Base-by-base conservation (phyloP, 2,329 filamentous ascomycete genomes). In the Penicillium sp. region DNA sequence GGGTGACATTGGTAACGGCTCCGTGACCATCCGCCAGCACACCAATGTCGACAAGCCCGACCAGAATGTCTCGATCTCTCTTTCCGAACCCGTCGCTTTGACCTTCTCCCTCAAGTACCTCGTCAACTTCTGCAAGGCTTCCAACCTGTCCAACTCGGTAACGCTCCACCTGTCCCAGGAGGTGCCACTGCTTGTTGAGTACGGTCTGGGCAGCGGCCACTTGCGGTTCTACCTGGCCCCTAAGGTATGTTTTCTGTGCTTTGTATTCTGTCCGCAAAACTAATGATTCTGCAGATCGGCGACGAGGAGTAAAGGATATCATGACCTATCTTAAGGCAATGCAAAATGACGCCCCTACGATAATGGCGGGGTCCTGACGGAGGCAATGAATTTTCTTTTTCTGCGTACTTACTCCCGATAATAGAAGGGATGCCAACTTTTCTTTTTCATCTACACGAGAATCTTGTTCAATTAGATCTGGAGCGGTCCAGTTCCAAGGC, bases 21-120 rank as follows among this genome's bases (percentile, higher is more conserved):
- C 90, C 29, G 89, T 98, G 51, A 94, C 89, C 23, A 82, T 98
- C 39, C 86, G 93, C 67, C 85, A 84, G 68, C 86, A 93, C 74
- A 86, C 80, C 61, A 87, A 89, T 64, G 79, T 96, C 51, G 91
- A 97, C 27, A 94, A 97, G 75, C 84, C 87, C 33, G 80, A 86
- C 7, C 76, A 84, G 63, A 87, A 90, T 62, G 86, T 97, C 58
- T 80, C 87, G 52, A 96, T 98, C 67, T 82, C 89, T 63, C 81
- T 98, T 47, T 85, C 81, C 26, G 94, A 98, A 74, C 88, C 93
- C 36, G 93, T 98, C 46, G 79, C 87, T 23, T 80, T 98, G 50
- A 97, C 91, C 34, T 98, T 98, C 76, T 97, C 93, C 21, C 85
- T 98, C 60, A 98, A 98, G 76, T 98, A 98, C 74, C 84, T 98